A percentile compares a stretch with the other conserved stretches of the same genome.
phyloP scores from a whole-genome alignment of 75 land plant species.

The Cryptomeria japonica region DNA sequence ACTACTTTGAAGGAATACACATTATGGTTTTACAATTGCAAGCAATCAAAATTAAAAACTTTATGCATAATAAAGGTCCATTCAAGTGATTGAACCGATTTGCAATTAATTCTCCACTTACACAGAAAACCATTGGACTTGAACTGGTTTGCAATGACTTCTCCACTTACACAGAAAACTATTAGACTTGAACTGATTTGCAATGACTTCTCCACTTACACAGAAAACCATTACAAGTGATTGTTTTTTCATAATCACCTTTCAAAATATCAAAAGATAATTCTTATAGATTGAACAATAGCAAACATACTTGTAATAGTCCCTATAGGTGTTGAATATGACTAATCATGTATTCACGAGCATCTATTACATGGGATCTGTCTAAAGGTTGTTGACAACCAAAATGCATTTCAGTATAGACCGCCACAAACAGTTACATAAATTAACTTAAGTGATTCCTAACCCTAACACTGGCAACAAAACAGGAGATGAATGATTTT shows the following conservation, averaged over 20 bases:
- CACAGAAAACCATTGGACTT: no score
- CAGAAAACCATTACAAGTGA: neutral
- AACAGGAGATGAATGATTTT: neutral
- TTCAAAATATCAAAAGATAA: neutral
- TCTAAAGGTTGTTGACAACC: neutral
- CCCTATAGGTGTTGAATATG: neutral
- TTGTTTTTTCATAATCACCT: neutral
- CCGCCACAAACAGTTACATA: neutral
- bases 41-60: neutral
- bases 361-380: neutral
- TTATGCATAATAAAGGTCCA: neutral
- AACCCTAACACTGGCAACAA: neutral
- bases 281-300: neutral
- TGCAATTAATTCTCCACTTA: no score
- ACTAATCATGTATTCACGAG: neutral
- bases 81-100: neutral
- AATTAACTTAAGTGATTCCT: neutral
- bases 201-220: neutral
- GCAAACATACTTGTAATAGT: neutral
- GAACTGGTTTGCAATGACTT: no score
- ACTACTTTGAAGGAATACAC: neutral
- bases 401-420: neutral
- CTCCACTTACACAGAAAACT: no score
- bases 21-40: neutral
- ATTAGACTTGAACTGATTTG: no score